Evolutionary conservation across 2,329 filamentous ascomycete species (phyloP), one percentile per base, ranked within the genome.

Genomic region (Knoxdaviesia proteae): DNA sequence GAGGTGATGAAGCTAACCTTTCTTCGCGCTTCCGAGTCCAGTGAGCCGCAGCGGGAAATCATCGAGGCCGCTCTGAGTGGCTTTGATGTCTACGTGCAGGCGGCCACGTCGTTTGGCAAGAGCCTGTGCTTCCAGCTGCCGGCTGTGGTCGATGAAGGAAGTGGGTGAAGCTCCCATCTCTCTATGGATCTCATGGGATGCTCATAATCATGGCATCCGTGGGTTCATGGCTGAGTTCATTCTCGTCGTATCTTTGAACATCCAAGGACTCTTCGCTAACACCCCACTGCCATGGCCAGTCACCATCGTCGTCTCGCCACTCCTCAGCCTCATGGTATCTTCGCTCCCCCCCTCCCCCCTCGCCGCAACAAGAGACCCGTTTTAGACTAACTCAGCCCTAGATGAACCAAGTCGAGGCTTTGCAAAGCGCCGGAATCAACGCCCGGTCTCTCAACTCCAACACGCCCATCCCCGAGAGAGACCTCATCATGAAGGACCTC

Each of bases 121-220:
- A 92, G 84, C 53, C 59, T 94, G 42, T 94, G 88, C 61, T 94
- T 88, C 55, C 87, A 94, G 56, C 68, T 94, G 1, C 87, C 87
- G 6, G 87, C 87, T 30, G 77, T 94, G 33, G 77, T 94, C 44
- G 80, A 88, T 52, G 74, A 78, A 57, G 88, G 88, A 49, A 84
- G 82, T 86, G 62, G 53, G 77, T 70, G 34, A 5, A 35, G 34
- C 11, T 39, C 42, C 39, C 34, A 30, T 40, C 42, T 43, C 34
- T 9, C 33, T 32, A 50, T 46, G 20, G 38, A 44, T 45, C n/a
- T n/a, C n/a, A n/a, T n/a, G n/a, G n/a, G n/a, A n/a, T n/a, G n/a
- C n/a, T n/a, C n/a, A n/a, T n/a, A n/a, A n/a, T n/a, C n/a, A n/a
- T n/a, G n/a, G n/a, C n/a, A n/a, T n/a, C n/a, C n/a, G n/a, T n/a